phyloP scores from a whole-genome alignment of 176 grass and related monocot genomes.

The Musa schizocarpa region DNA sequence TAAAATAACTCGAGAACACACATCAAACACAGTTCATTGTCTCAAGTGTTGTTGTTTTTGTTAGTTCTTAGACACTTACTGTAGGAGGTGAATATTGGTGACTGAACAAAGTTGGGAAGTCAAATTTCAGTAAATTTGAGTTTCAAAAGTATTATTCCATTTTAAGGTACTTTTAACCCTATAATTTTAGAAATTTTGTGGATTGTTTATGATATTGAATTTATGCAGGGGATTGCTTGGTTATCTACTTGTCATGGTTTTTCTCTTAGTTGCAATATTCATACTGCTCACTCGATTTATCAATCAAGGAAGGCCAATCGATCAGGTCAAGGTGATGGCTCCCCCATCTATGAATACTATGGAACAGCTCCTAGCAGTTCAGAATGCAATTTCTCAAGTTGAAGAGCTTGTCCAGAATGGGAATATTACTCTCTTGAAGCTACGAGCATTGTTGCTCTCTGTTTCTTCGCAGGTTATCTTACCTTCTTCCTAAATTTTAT shows the following conservation, averaged over 20 bases:
- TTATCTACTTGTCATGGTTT: constrained; percentile 52
- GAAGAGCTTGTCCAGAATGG: constrained; percentile 81
- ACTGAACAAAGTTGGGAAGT: not conserved
- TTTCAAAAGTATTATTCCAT: not conserved
- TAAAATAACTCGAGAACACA: no score
- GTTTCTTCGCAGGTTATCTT: constrained; percentile 63
- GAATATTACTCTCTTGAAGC: constrained; percentile 87
- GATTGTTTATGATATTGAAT: not conserved
- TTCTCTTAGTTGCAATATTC: constrained; percentile 63
- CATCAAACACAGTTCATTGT: no score
- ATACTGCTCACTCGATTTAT: constrained; percentile 73
- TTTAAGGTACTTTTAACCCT: not conserved
- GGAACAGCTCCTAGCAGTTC: constrained; percentile 92
- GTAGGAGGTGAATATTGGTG: no score
- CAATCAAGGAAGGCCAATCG: constrained; percentile 59
- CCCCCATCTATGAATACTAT: constrained; percentile 82
- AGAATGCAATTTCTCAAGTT: constrained; percentile 89
- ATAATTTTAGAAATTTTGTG: not conserved
- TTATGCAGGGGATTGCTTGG: constrained; percentile 63
- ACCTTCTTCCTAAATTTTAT: constrained; percentile 2
- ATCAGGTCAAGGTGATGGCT: constrained; percentile 63
- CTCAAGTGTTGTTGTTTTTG: no score
- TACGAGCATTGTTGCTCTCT: constrained; percentile 66
- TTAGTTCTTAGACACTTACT: no score
- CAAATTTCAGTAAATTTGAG: not conserved